A percentile compares a stretch with the other conserved stretches of the same genome.
phyloP scores from a whole-genome alignment of 2,329 filamentous ascomycete species.

The Coniochaeta pulveracea region DNA sequence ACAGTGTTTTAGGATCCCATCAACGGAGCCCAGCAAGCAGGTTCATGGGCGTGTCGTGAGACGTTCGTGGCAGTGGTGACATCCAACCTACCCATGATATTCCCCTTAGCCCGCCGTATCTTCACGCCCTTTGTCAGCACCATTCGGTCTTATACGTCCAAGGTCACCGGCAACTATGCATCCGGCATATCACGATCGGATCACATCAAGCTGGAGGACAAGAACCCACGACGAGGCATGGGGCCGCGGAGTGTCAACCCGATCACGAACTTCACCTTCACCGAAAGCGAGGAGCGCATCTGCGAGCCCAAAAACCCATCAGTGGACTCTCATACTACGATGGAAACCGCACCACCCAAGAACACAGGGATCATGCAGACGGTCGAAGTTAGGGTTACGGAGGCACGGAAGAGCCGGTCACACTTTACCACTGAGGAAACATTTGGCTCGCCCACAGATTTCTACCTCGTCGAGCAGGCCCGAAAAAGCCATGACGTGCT shows the following conservation, averaged over 20 bases:
- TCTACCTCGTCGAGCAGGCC: conserved; percentile 11
- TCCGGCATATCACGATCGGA: conserved; percentile 7
- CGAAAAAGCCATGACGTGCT: conserved; percentile 6
- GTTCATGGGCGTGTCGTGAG: conserved; percentile 27
- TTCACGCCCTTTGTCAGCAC: conserved; percentile 24
- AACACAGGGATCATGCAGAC: conserved; percentile 10
- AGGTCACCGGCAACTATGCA: not conserved
- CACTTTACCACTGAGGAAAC: conserved; percentile 1
- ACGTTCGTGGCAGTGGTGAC: conserved; percentile 26
- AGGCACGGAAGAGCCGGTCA: conserved; percentile 6
- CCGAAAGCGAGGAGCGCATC: conserved; percentile 17
- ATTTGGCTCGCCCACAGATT: conserved; percentile 9
- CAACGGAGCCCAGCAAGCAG: conserved; percentile 23
- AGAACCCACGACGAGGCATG: conserved; percentile 15
- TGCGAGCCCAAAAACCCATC: not conserved
- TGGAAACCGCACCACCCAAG: conserved; percentile 1
- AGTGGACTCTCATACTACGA: not conserved
- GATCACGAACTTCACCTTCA: conserved; percentile 15
- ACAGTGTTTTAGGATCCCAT: conserved; percentile 17
- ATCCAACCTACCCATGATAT: conserved; percentile 27
- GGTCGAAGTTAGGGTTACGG: conserved; percentile 10
- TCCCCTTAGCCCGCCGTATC: conserved; percentile 26
- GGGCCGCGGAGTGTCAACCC: conserved; percentile 16
- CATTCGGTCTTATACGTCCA: conserved; percentile 17
- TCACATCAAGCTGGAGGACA: conserved; percentile 14